Evolutionary conservation across 495 filamentous ascomycete genomes (phyloP), one percentile per base, ranked within the genome.

Genomic region (Chaetomium cochliodes): DNA sequence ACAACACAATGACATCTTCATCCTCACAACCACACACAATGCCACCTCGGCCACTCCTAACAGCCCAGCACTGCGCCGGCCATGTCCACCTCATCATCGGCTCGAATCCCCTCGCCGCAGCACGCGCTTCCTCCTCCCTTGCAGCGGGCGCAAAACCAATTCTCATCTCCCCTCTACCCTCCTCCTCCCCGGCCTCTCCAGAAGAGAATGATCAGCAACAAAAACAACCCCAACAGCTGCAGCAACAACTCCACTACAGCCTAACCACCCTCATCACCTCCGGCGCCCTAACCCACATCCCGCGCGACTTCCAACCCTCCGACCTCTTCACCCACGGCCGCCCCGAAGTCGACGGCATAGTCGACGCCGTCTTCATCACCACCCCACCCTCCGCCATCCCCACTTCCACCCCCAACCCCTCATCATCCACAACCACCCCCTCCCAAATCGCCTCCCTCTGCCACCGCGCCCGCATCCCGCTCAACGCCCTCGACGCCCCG

Each of bases 281-380:
- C 47, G 87, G 87, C 52, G 79, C 87, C 65, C 85, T 91, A 26
- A 78, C 88, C 64, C 94, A 91, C 88, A 62, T 94, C 9, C 78
- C 83, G 64, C 84, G 87, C 41, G 75, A 79, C 0, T 96, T 96
- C 63, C 67, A 81, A 44, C 87, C 92, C n/a, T 77, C 81, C n/a
- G 90, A 97, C 72, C 73, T 96, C 47, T 88, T 84, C 42, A 87
- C 75, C 12, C 75, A 96, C 28, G 94, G 94, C 18, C 84, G 96
- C 60, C 82, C 86, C 63, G 91, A 97, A 58, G 87, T 96, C 9
- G 86, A 87, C 67, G 68, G 75, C 54, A 86, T 97, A 2, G 93
- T 96, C 15, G 94, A 98, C 73, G 88, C 87, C 53, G 96, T 98
- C 30, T 98, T 98, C 74, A 88, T 98, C 53, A 97, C 93, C 3